These are phyloP conservation scores for Pisolithus thermaeus DNA, from an alignment of 1,284 basidiomycete species.

Conservation along the genomic window DNA sequence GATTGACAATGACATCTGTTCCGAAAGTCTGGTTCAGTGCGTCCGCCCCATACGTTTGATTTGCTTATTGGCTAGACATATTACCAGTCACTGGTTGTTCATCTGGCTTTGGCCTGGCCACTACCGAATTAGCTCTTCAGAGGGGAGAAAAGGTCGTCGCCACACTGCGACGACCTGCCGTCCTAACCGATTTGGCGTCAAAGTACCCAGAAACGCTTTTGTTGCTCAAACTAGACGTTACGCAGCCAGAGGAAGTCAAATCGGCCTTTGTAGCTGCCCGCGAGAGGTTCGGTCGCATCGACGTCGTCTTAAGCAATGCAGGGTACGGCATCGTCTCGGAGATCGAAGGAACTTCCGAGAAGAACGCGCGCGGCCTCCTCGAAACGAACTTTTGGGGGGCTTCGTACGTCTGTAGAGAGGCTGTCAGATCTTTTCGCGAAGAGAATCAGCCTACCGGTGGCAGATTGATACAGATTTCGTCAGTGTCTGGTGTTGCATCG, in stretches of 20 bases:
- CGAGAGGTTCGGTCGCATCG: slow-evolving; percentile 33
- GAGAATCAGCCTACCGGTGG: slow-evolving; percentile 20
- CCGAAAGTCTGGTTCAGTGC: too few relatives aligned
- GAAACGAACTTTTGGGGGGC: slow-evolving; percentile 35
- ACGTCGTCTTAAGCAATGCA: slow-evolving; percentile 43
- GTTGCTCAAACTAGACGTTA: slow-evolving; percentile 35
- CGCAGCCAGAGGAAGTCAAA: slow-evolving; percentile 19
- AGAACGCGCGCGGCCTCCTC: slow-evolving; percentile 22
- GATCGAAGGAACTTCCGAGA: slow-evolving; percentile 14
- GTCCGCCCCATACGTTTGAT: too few relatives aligned
- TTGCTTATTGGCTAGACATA: background rate
- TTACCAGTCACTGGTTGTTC: slow-evolving; percentile 20
- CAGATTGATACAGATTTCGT: slow-evolving; percentile 20
- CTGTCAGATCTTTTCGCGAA: slow-evolving; percentile 20
- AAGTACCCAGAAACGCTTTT: slow-evolving; percentile 28
- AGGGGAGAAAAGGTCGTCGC: slow-evolving; percentile 32
- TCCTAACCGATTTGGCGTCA: slow-evolving; percentile 21
- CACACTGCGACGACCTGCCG: slow-evolving; percentile 27
- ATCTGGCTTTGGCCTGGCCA: slow-evolving; percentile 18
- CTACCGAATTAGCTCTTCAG: slow-evolving; percentile 15
- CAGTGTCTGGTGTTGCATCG: slow-evolving; percentile 9
- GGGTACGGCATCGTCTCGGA: slow-evolving; percentile 10
- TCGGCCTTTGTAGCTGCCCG: slow-evolving; percentile 28
- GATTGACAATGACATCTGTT: too few relatives aligned
- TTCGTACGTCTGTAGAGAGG: slow-evolving; percentile 23